Evolutionary conservation across 2,329 filamentous ascomycete genomes (phyloP).

Genomic region (Sclerotinia nivalis): DNA sequence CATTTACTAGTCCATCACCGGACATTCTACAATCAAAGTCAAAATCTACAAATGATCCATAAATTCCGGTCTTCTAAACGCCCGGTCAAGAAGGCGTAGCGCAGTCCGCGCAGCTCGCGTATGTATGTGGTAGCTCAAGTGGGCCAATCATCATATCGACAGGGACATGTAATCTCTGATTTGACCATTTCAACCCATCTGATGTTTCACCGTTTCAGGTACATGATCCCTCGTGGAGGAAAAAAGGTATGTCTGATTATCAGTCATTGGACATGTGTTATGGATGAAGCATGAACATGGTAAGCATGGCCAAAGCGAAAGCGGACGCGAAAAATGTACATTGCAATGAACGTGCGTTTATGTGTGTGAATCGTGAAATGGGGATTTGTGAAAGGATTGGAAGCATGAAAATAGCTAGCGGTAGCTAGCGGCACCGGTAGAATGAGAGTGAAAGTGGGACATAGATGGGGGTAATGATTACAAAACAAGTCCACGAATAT

Average conservation of each 20-base stretch:
- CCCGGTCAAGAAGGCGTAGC: conserved; percentile 15
- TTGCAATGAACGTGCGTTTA: not conserved
- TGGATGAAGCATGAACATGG: not conserved
- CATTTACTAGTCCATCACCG: not conserved
- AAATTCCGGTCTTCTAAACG: conserved; percentile 11
- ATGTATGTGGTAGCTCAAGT: conserved; percentile 1
- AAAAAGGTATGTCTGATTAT: not conserved
- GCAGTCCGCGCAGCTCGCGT: conserved; percentile 1
- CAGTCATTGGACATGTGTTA: conserved; percentile 5
- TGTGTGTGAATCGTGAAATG: not conserved
- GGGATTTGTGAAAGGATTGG: not conserved
- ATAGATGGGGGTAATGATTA: not conserved
- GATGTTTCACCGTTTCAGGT: conserved; percentile 22
- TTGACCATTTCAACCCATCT: conserved; percentile 9
- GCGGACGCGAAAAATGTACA: not conserved
- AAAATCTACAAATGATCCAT: not conserved
- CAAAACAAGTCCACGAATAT: not conserved
- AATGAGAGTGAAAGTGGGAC: not conserved
- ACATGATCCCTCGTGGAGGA: conserved; percentile 22
- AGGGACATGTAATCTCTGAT: not conserved
- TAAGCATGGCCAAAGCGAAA: conserved; percentile 2
- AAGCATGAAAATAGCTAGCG: not conserved
- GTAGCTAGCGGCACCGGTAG: not conserved
- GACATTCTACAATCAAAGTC: not conserved
- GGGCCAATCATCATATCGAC: not conserved